Evolutionary conservation across 345 rosid species (phyloP).

Genomic region (Erysimum cheiranthoides): DNA sequence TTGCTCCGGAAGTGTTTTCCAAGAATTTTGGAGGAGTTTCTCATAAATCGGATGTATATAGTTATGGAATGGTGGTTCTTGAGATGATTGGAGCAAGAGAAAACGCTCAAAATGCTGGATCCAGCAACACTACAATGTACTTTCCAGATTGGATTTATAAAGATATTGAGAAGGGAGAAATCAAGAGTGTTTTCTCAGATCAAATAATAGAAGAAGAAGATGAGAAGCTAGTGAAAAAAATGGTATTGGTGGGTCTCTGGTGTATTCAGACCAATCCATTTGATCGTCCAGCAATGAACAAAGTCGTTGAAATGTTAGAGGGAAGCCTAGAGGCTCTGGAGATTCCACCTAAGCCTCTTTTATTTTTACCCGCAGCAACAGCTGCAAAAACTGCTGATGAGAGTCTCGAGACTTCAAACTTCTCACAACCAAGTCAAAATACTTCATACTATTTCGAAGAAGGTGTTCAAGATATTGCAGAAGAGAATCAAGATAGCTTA

Average conservation of each 20-base stretch:
- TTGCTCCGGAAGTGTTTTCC: slow-evolving; percentile 55
- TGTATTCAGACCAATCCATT: slow-evolving; percentile 56
- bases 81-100: slow-evolving; percentile 53
- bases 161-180: slow-evolving; percentile 25
- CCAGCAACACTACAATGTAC: slow-evolving; percentile 25
- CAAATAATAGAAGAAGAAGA: slow-evolving; percentile 36
- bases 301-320: slow-evolving; percentile 49
- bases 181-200: slow-evolving; percentile 25
- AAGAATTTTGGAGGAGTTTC: slow-evolving; percentile 51
- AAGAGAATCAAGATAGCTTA: slow-evolving; percentile 15
- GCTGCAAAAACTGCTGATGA: slow-evolving; percentile 5
- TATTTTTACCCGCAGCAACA: not conserved
- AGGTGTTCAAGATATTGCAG: not conserved
- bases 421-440: slow-evolving; percentile 22
- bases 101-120: not conserved
- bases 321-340: slow-evolving; percentile 34
- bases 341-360: slow-evolving; percentile 40
- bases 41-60: slow-evolving; percentile 56
- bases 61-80: slow-evolving; percentile 61
- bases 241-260: slow-evolving; percentile 53
- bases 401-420: slow-evolving; percentile 22
- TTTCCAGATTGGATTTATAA: slow-evolving; percentile 43
- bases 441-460: slow-evolving; percentile 4
- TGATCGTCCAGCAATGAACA: slow-evolving; percentile 54
- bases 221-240: slow-evolving; percentile 35